These are phyloP conservation scores for Phaffia rhodozyma DNA, from an alignment of 1,284 basidiomycete species.

Conservation along the genomic window DNA sequence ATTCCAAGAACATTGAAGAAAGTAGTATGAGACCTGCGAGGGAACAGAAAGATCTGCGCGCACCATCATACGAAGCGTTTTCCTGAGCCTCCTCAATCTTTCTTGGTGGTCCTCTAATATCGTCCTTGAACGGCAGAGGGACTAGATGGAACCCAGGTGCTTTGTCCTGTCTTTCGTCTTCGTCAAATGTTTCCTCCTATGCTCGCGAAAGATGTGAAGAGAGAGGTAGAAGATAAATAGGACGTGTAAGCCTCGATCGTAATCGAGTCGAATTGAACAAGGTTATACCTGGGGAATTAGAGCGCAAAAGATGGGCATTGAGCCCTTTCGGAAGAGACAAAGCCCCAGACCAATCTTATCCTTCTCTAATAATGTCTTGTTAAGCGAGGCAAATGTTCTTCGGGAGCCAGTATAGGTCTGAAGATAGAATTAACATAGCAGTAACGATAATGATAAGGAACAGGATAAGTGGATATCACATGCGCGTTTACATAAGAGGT, in stretches of 20 bases:
- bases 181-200: slow-evolving; percentile 59
- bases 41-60: slow-evolving; percentile 10
- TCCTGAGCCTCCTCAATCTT: slow-evolving; percentile 31
- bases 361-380: slow-evolving; percentile 71
- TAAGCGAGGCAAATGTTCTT: slow-evolving; percentile 75
- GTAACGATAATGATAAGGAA: too few species aligned
- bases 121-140: slow-evolving; percentile 83
- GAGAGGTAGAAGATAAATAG: neutral
- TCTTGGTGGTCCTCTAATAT: slow-evolving; percentile 63
- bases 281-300: slow-evolving; percentile 66
- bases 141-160: slow-evolving; percentile 90
- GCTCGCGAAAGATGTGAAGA: neutral
- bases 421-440: neutral
- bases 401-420: slow-evolving; percentile 79
- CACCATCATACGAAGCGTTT: slow-evolving; percentile 47
- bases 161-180: slow-evolving; percentile 58
- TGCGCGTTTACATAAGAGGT: neutral
- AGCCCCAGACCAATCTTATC: slow-evolving; percentile 69
- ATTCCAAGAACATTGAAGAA: neutral
- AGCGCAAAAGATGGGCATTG: slow-evolving; percentile 67
- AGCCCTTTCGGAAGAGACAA: slow-evolving; percentile 57
- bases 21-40: neutral
- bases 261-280: neutral
- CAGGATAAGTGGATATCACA: neutral
- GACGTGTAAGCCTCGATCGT: neutral